Evolutionary conservation across 768 basidiomycete genomes (phyloP).

Genomic region (Phaffia tasmanica): DNA sequence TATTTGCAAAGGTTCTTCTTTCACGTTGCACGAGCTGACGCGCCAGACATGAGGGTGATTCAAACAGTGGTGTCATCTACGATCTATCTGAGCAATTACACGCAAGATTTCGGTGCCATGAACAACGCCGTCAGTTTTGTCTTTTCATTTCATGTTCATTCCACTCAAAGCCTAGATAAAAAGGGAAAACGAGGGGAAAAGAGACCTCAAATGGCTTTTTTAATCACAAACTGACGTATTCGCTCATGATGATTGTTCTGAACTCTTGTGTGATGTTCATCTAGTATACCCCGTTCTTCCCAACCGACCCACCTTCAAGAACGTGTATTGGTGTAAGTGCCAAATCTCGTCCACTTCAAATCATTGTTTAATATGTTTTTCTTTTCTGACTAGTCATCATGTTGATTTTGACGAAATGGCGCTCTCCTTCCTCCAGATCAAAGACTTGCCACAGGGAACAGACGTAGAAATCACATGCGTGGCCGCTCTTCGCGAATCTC

Average conservation of each 20-base stretch:
- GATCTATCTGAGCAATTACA: slow-evolving; percentile 23
- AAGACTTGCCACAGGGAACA: slow-evolving; percentile 11
- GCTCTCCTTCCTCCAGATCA: not conserved
- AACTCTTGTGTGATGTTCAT: too few species aligned
- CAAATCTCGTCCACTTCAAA: not conserved
- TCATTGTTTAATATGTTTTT: not conserved
- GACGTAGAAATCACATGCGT: slow-evolving; percentile 24
- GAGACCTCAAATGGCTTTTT: too few species aligned
- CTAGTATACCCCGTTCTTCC: slow-evolving; percentile 13
- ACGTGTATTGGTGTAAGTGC: slow-evolving; percentile 20
- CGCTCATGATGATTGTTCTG: too few species aligned
- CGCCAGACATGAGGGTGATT: not conserved
- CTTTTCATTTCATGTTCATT: too few species aligned
- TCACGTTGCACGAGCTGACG: not conserved
- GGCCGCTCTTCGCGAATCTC: not conserved
- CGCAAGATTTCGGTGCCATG: slow-evolving; percentile 9
- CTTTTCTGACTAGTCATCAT: not conserved
- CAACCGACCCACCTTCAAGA: not conserved
- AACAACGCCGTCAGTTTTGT: slow-evolving; percentile 9
- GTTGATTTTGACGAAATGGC: too few species aligned
- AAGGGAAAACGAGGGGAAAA: too few species aligned
- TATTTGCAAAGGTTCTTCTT: not conserved
- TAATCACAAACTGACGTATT: too few species aligned
- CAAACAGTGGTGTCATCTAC: slow-evolving; percentile 14
- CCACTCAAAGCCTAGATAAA: too few species aligned